Base-by-base conservation (phyloP, 31 red algal species). In the Asparagopsis taxiformis region DNA sequence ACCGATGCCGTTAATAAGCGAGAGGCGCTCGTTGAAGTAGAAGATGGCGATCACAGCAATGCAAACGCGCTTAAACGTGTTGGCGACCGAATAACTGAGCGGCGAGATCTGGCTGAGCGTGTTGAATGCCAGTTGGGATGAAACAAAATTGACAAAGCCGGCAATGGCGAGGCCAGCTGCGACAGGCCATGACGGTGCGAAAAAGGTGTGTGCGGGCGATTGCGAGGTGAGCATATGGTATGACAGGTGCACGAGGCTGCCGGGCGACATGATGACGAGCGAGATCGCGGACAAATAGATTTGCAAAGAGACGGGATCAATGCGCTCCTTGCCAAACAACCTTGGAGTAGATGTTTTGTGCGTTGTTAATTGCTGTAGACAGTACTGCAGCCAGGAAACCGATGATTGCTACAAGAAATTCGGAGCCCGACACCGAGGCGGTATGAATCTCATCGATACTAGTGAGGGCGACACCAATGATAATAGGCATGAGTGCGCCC, bases 321-420 rank as follows among this genome's bases (percentile, higher is more conserved):
- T 75, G n/a, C 48, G 55, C 56, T 75, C 74, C 10, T 41, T 46
- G 20, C 69, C 82, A 43, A 87, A 87, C 29, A 87, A 75, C 39
- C 36, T 87, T 87, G 31, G 68, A 75, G 36, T 87, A 87, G 29
- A 87, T 87, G 51, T 87, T 87, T 61, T 87, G 82, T 10, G 51
- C 73, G 1, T 73, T 63, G 70, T 87, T 87, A 31, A 87, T 79
- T 17, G 41, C 82, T 9, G 82, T 87, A 26, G 69, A 75, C 39
- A 65, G 29, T 5, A 68, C 37, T 8, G 82, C 67, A 26, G 82
- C 73, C 20, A 66, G 24, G 48, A 75, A 65, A 2, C 82, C 82
- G 31, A 75, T 20, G 26, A 76, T 32, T n/a, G n/a, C 55, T 3
- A 79, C 62, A 36, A 75, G 24, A 6, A 75, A 21, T 33, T 75